Conservation (phyloP, 768 basidiomycete species). For the button mushroom (Agaricus bisporus) region DNA sequence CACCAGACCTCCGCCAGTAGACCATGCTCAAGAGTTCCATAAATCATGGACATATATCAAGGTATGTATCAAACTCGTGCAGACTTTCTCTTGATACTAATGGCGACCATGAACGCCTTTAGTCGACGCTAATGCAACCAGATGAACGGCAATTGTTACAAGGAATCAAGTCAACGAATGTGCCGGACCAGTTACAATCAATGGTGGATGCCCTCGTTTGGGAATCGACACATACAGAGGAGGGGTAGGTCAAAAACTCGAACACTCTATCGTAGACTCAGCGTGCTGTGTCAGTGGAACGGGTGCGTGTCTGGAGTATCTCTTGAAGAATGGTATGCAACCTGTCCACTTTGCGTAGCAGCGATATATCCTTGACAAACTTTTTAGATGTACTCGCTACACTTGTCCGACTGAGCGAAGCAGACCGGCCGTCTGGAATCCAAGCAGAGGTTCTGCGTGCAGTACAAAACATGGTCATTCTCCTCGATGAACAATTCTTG, state of each 20-base stretch:
- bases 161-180: slow-evolving; percentile 78
- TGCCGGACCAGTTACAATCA: slow-evolving; percentile 66
- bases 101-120: neutral
- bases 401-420: slow-evolving; percentile 80
- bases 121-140: slow-evolving; percentile 82
- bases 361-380: slow-evolving; percentile 6
- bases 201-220: slow-evolving; percentile 84
- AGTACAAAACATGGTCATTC: slow-evolving; percentile 86
- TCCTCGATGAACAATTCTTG: slow-evolving; percentile 90
- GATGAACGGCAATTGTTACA: slow-evolving; percentile 83
- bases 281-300: slow-evolving; percentile 50
- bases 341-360: slow-evolving; percentile 11
- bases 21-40: slow-evolving; percentile 69
- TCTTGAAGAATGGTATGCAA: slow-evolving; percentile 72
- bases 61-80: slow-evolving; percentile 29
- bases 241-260: slow-evolving; percentile 56
- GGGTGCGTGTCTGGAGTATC: slow-evolving; percentile 86
- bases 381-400: slow-evolving; percentile 70
- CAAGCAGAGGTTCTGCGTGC: slow-evolving; percentile 84
- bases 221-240: slow-evolving; percentile 81
- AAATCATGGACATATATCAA: slow-evolving; percentile 72
- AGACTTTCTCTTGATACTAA: neutral
- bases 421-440: slow-evolving; percentile 83
- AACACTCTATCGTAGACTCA: slow-evolving; percentile 3
- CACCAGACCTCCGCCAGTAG: slow-evolving; percentile 44